Percentiles rank a stretch among this genome's conserved stretches.
These are phyloP conservation scores for Diatrype stigma DNA, from an alignment of 2,329 filamentous ascomycete species.

Conservation along the genomic window DNA sequence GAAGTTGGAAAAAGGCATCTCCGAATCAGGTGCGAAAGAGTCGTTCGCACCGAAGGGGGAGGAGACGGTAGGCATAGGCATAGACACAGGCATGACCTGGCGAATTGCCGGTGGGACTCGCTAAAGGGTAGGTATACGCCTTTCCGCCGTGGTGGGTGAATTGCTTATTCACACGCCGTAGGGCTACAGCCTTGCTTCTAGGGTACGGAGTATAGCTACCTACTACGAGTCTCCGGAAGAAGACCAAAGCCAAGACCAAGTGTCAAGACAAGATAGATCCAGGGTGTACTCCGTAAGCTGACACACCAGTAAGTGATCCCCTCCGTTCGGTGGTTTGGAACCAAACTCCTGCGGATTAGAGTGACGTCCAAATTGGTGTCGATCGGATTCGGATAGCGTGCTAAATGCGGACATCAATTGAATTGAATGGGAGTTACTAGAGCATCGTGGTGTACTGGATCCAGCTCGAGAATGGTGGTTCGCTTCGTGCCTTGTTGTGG, in stretches of 20 bases:
- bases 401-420: not conserved
- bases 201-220: not conserved
- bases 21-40: slow-evolving; percentile 29
- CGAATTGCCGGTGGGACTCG: not conserved
- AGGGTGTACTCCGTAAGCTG: not conserved
- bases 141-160: not conserved
- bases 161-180: not conserved
- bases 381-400: not conserved
- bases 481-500: not conserved
- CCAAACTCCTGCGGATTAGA: not conserved
- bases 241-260: not conserved
- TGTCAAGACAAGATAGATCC: not conserved
- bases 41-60: slow-evolving; percentile 18
- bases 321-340: not conserved
- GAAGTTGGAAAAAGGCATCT: slow-evolving; percentile 27
- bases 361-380: not conserved
- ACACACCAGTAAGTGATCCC: not conserved
- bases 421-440: not conserved
- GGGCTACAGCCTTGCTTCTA: not conserved
- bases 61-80: slow-evolving; percentile 11
- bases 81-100: slow-evolving; percentile 19
- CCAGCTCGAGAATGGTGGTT: not conserved
- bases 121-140: not conserved
- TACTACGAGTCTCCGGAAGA: not conserved
- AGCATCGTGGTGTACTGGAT: not conserved